Percentiles rank a stretch among this genome's conserved stretches.
These are phyloP conservation scores for Zymoseptoria crescenta DNA, from an alignment of 2,329 filamentous ascomycete species.

Conservation along the genomic window DNA sequence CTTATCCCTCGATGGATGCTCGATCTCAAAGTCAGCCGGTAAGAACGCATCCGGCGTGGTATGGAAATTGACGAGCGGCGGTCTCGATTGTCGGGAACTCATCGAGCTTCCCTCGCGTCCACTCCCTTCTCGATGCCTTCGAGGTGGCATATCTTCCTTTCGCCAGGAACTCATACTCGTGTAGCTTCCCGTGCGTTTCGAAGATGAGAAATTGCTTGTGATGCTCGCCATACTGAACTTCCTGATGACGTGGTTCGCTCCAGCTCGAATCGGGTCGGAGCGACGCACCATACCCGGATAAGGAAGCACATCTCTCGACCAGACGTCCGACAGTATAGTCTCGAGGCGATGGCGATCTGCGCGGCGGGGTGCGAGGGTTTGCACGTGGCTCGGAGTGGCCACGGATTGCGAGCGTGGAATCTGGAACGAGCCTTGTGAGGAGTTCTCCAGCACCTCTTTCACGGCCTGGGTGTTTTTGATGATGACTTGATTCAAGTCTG, in stretches of 20 bases:
- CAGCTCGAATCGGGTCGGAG: slow-evolving; percentile 64
- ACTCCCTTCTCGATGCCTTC: neutral
- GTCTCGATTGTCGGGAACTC: slow-evolving; percentile 4
- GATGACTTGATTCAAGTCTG: slow-evolving; percentile 65
- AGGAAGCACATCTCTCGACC: slow-evolving; percentile 72
- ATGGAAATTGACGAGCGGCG: slow-evolving; percentile 39
- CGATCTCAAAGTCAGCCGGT: slow-evolving; percentile 42
- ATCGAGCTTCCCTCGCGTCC: neutral
- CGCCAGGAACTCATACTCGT: slow-evolving; percentile 31
- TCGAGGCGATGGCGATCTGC: slow-evolving; percentile 73
- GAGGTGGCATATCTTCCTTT: slow-evolving; percentile 24
- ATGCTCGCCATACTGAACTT: slow-evolving; percentile 80
- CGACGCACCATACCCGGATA: slow-evolving; percentile 70
- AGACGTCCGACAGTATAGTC: slow-evolving; percentile 65
- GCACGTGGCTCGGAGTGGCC: slow-evolving; percentile 58
- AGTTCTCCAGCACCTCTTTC: slow-evolving; percentile 46
- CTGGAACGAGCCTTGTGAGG: slow-evolving; percentile 38
- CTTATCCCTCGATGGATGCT: slow-evolving; percentile 13
- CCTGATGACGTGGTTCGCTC: slow-evolving; percentile 79
- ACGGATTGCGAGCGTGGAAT: slow-evolving; percentile 76
- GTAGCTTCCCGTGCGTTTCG: slow-evolving; percentile 59
- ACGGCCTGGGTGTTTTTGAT: slow-evolving; percentile 74
- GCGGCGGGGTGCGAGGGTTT: slow-evolving; percentile 65
- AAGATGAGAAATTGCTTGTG: slow-evolving; percentile 66
- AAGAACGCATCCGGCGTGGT: slow-evolving; percentile 41